Evolutionary conservation across 2,329 filamentous ascomycete genomes (phyloP), one percentile per base, ranked within the genome.

Genomic region (Gnomoniopsis sp.): DNA sequence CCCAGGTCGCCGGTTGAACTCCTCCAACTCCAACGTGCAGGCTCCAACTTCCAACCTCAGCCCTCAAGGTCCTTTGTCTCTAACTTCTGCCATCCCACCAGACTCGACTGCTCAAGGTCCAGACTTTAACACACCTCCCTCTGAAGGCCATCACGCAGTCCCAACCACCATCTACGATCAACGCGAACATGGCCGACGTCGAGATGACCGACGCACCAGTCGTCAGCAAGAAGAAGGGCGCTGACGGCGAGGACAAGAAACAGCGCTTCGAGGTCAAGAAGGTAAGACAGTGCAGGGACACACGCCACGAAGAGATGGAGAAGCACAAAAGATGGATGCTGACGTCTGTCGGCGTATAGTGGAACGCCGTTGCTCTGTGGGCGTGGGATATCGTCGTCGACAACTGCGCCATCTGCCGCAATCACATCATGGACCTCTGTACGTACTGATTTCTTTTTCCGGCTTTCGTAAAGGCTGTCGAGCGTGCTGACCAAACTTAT

Each of bases 361-460:
- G 95, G 95, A 98, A 98, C 69, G 95, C 95, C 0, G 95, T 99
- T 53, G 93, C 95, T 44, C 83, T 99, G 2, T 99, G 95, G 95
- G 95, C 95, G 0, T 99, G 95, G 95, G 95, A 99, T 72, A 99
- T 99, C 60, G 93, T 98, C 34, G 95, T 99, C 62, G 95, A 99
- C 77, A 99, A 99, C 83, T 99, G 95, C 73, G 95, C 95, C 69
- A 99, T 99, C 72, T 99, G 95, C 81, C 86, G 95, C 72, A 99
- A 99, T 74, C 95, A 99, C 75, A 99, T 99, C 75, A 99, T 99
- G 95, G 95, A 99, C 75, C 82, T 99, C 30, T 99, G 95, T 92
- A 79, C 67, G 87, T 74, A 46, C 17, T 38, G n/a, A 15, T 21
- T 4, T 15, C 17, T 52, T 21, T 4, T 15, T 11, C 47, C 59